A percentile compares a stretch with the other conserved stretches of the same genome.
Conservation (phyloP, 2,329 filamentous ascomycete genomes). For the Diaporthe sp. region DNA sequence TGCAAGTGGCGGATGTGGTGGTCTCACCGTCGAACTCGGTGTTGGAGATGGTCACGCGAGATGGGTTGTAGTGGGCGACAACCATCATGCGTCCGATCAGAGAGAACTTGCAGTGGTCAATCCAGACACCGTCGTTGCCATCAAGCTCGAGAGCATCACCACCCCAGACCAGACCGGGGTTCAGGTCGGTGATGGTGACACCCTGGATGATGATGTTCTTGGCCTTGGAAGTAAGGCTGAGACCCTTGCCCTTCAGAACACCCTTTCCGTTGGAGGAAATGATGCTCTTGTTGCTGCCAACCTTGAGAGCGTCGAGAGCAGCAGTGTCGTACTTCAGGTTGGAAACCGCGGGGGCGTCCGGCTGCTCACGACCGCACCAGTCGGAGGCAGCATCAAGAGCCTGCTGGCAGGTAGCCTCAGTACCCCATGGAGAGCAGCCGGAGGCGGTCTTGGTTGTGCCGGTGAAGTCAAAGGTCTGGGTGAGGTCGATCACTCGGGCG, state of each 20-base stretch:
- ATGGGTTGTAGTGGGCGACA: conserved; percentile 66
- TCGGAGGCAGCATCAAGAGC: conserved; percentile 69
- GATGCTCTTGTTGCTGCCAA: conserved; percentile 70
- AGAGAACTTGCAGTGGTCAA: conserved; percentile 69
- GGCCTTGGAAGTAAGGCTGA: conserved; percentile 60
- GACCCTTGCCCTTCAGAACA: conserved; percentile 70
- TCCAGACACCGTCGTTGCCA: conserved; percentile 57
- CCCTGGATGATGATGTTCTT: conserved; percentile 74
- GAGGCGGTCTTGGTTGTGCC: conserved; percentile 65
- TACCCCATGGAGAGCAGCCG: conserved; percentile 71
- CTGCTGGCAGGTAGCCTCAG: conserved; percentile 65
- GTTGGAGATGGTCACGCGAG: conserved; percentile 72
- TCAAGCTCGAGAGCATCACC: conserved; percentile 69
- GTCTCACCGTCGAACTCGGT: conserved; percentile 69
- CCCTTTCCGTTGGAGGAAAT: conserved; percentile 66
- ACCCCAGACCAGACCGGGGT: conserved; percentile 58
- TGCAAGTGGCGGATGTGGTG: conserved; percentile 69
- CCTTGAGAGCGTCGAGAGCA: conserved; percentile 61
- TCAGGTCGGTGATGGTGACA: conserved; percentile 49
- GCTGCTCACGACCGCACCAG: conserved; percentile 72
- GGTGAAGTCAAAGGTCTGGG: conserved; percentile 69
- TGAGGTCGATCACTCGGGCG: conserved; percentile 71
- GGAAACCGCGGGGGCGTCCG: conserved; percentile 59
- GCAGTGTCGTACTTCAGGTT: conserved; percentile 64
- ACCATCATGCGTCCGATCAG: conserved; percentile 72